Conservation (phyloP, 371 early-diverging fungal species). For the Vairimorpha ceranae region DNA sequence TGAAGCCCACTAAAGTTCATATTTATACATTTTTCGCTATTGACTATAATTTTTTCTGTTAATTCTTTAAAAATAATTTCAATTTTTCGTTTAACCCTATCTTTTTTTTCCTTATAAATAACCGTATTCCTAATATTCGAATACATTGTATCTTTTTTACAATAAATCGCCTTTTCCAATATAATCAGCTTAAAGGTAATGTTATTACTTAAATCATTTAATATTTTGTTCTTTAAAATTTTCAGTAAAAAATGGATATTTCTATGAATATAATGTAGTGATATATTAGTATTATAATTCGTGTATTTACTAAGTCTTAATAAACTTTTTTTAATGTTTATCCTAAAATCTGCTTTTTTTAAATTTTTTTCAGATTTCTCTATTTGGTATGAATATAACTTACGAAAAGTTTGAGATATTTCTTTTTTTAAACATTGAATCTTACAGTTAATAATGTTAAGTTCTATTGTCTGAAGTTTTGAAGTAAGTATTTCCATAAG, state of each 20-base stretch:
- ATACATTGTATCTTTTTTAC: background rate
- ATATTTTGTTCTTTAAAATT: background rate
- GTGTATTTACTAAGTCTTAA: no score
- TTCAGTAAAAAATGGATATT: no score
- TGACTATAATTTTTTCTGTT: background rate
- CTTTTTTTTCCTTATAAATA: background rate
- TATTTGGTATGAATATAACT: background rate
- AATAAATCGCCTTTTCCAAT: background rate
- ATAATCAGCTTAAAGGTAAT: background rate
- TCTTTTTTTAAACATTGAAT: background rate
- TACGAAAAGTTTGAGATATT: background rate
- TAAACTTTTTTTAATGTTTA: background rate
- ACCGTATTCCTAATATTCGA: background rate
- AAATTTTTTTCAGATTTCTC: background rate
- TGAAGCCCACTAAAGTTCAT: no score
- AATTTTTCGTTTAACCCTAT: background rate
- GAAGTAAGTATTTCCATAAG: background rate
- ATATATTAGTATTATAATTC: no score
- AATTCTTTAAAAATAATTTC: background rate
- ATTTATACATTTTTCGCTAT: no score
- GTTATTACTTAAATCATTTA: background rate
- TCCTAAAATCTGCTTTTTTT: background rate
- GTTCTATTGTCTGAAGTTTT: background rate
- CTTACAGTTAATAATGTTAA: background rate
- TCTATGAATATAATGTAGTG: no score